Percentiles rank a stretch among this genome's conserved stretches.
Evolutionary conservation across 2,329 filamentous ascomycete genomes (phyloP).

Genomic region (Colletotrichum orchidophilum): DNA sequence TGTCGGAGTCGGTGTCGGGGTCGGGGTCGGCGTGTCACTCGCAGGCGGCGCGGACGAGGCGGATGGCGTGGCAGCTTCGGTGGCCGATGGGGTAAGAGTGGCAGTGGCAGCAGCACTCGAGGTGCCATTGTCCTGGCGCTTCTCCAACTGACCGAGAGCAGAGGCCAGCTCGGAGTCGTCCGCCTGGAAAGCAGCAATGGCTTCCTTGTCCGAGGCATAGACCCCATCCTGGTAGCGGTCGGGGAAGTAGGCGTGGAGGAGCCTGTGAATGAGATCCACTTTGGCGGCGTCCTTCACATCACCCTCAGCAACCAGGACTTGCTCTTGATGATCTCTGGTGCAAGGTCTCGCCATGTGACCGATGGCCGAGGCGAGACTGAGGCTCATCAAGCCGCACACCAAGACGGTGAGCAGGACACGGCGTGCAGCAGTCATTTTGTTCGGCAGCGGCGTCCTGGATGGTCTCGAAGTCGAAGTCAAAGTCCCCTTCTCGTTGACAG

Average conservation of each 20-base stretch:
- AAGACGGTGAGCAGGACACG: conserved; percentile 36
- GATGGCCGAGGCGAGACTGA: conserved; percentile 37
- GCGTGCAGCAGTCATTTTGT: conserved; percentile 36
- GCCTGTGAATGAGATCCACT: conserved; percentile 69
- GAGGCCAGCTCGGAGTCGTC: conserved; percentile 70
- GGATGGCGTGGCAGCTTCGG: conserved; percentile 21
- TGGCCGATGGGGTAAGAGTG: conserved; percentile 30
- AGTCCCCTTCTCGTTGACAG: conserved; percentile 33
- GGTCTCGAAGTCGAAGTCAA: conserved; percentile 4
- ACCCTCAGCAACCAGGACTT: conserved; percentile 6
- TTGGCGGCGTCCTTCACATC: conserved; percentile 50
- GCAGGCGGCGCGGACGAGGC: conserved; percentile 10
- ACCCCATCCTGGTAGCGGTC: conserved; percentile 74
- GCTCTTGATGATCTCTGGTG: conserved; percentile 19
- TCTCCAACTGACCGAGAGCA: conserved; percentile 71
- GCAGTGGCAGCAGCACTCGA: conserved; percentile 33
- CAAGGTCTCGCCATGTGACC: conserved; percentile 20
- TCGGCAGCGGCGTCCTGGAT: conserved; percentile 17
- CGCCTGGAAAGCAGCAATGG: conserved; percentile 69
- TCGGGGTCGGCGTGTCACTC: conserved; percentile 28
- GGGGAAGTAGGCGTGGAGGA: conserved; percentile 71
- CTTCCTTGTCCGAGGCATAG: conserved; percentile 70
- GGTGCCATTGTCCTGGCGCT: conserved; percentile 59
- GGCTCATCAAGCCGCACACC: conserved; percentile 36
- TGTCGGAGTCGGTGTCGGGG: conserved; percentile 36